Base-by-base conservation (phyloP, 2,329 filamentous ascomycete genomes). In the Ophiosphaerella korrae region DNA sequence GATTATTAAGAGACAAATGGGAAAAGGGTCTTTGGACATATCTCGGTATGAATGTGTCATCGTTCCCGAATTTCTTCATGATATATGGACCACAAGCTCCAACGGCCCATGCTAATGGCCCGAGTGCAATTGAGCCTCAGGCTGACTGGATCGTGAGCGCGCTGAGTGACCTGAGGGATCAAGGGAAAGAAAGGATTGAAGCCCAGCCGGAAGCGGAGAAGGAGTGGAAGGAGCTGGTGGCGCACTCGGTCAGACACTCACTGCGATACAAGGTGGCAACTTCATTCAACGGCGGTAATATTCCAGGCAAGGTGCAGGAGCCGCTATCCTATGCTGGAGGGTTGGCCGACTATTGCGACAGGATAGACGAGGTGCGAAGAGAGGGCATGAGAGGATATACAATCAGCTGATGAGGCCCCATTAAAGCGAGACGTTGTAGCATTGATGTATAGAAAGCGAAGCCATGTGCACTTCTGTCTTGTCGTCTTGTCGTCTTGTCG, bases 31-130 rank as follows among this genome's bases (percentile, higher is more conserved):
- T 64, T 5, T 59, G 63, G 37, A 75, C 71, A 0, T 70, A 68
- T n/a, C 63, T 75, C 45, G 74, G 74, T 14, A 74, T 74, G 57
- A 71, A 67, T 18, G 60, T 66, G 44, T 52, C 59, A 9, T 63
- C 64, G 7, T 71, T 67, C 50, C 68, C 68, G 2, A 76, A 76
- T 48, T 38, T 60, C 12, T 68, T 67, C 48, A 68, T 71, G 55
- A 57, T 75, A 5, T 77, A 77, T 56, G 71, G 72, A 9, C 68
- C 74, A 4, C 75, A 77, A 53, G 75, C 71, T 2, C 75, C 74
- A 0, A 77, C 74, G 1, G 71, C 74, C 3, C 71, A 76, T 58
- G 73, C 75, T 53, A 77, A 77, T 45, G 74, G 74, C 3, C 73
- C 74, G 1, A 71, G 64, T 18, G 73, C 70, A 54, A 39, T 75